Conservation (phyloP, 2,329 filamentous ascomycete species). For the Neoarthrinium moseri region DNA sequence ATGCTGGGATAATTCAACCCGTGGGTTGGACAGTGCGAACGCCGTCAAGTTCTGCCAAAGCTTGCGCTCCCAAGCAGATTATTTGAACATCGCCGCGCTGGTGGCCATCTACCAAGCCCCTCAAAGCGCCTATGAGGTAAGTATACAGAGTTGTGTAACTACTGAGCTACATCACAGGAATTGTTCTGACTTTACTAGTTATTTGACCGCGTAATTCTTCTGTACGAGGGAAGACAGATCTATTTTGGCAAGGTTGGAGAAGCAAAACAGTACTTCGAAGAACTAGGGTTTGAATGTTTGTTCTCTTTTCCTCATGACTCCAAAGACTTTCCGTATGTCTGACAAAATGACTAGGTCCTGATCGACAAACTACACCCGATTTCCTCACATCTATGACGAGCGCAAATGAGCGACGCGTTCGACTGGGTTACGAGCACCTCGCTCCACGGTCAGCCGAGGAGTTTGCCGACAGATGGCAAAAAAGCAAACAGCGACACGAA, state of each 20-base stretch:
- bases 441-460: conserved; percentile 61
- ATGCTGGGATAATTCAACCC: conserved; percentile 71
- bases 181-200: too few relatives aligned
- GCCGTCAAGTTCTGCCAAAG: conserved; percentile 75
- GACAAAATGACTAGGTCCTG: conserved; percentile 52
- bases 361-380: conserved; percentile 64
- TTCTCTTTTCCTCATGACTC: too few relatives aligned
- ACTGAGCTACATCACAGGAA: too few relatives aligned
- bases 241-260: conserved; percentile 60
- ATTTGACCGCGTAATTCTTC: conserved; percentile 42
- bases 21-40: conserved; percentile 73
- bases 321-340: too few relatives aligned
- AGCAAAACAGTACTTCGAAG: conserved; percentile 61
- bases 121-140: background rate
- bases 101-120: conserved; percentile 11
- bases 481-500: background rate
- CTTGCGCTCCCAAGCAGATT: conserved; percentile 38
- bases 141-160: too few relatives aligned
- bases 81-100: conserved; percentile 9
- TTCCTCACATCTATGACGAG: conserved; percentile 66
- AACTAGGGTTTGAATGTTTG: too few relatives aligned
- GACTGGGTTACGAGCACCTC: conserved; percentile 50
- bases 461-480: conserved; percentile 27
- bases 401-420: conserved; percentile 57
- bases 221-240: conserved; percentile 67